Percentiles rank a stretch among this genome's conserved stretches.
Conservation (phyloP, 2,329 filamentous ascomycete genomes). For the Aspergillus amoenus region DNA sequence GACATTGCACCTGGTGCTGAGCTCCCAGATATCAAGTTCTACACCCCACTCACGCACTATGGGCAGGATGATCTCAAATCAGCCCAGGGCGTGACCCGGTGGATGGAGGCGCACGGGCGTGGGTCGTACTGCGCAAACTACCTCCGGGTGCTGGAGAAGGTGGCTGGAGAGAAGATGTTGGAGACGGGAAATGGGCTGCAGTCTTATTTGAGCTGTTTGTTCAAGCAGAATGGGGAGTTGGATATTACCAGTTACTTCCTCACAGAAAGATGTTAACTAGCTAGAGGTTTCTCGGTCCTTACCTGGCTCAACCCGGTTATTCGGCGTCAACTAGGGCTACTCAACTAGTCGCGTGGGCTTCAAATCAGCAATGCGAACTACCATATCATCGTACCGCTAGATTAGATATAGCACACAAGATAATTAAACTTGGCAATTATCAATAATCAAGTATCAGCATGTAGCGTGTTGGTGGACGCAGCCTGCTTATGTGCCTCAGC, state of each 20-base stretch:
- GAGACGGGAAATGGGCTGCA: neutral
- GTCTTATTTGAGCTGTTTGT: neutral
- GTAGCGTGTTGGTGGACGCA: too few species aligned
- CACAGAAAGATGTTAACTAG: neutral
- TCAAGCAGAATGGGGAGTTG: neutral
- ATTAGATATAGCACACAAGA: too few species aligned
- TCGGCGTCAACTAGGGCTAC: neutral
- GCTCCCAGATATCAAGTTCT: neutral
- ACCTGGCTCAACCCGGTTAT: neutral
- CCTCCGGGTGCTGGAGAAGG: neutral
- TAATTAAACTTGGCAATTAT: neutral
- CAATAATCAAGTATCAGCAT: neutral
- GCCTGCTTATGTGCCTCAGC: too few species aligned
- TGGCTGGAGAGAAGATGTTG: neutral
- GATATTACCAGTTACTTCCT: neutral
- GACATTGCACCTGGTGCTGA: neutral
- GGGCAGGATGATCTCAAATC: neutral
- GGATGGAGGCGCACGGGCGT: neutral
- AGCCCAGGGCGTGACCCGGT: neutral
- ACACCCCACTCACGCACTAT: neutral
- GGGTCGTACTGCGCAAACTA: neutral
- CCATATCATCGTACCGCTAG: too few species aligned
- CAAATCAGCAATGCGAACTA: too few species aligned
- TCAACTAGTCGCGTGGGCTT: neutral
- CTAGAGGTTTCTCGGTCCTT: neutral